Base-by-base conservation (phyloP, 805 yeast genomes). In the Yarrowia sp. region DNA sequence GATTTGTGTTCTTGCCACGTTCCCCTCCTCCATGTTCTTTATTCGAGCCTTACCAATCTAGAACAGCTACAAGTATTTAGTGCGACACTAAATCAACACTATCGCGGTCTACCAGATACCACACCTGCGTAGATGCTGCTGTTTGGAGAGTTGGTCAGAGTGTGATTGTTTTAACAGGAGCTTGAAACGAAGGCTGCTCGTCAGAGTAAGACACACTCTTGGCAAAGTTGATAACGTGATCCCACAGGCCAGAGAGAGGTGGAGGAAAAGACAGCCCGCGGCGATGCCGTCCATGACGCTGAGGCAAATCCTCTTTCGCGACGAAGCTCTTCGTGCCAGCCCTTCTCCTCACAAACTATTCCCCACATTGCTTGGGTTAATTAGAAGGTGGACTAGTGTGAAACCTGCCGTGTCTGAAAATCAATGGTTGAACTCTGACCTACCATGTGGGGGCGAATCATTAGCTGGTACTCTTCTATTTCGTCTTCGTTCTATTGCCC, bases 221-320 rank as follows among this genome's bases (percentile, higher is more conserved):
- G 55, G 55, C 55, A 17, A 50, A 50, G 17, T 12, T 12, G 40
- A 50, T 50, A 50, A 50, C 40, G 55, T 50, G 40, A 50, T 36
- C 30, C 30, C 30, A 24, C n/a, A n/a, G 12, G 5, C 7, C 30
- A 24, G 30, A 34, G 38, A 33, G 13, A 17, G 20, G n/a, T 24
- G 52, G 8, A 33, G 38, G 30, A 4, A 30, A 24, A 44, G 14
- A 10, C 14, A 12, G 17, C 13, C 49, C 33, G 49, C 49, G 30
- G 49, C n/a, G 49, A 20, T 19, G 30, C 49, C 33, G 49, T 14
- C 12, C 17, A 3, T 24, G n/a, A 13, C 17, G n/a, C 13, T 15
- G 33, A 19, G 49, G 12, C n/a, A 19, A 20, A 46, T 9, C n/a
- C 34, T 24, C 30, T 24, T 24, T 24, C 30, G 30, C 30, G 34